Evolutionary conservation across 129 eudicot species (phyloP), one percentile per base, ranked within the genome.

Genomic region (Chrysanthemum lavandulifolium): DNA sequence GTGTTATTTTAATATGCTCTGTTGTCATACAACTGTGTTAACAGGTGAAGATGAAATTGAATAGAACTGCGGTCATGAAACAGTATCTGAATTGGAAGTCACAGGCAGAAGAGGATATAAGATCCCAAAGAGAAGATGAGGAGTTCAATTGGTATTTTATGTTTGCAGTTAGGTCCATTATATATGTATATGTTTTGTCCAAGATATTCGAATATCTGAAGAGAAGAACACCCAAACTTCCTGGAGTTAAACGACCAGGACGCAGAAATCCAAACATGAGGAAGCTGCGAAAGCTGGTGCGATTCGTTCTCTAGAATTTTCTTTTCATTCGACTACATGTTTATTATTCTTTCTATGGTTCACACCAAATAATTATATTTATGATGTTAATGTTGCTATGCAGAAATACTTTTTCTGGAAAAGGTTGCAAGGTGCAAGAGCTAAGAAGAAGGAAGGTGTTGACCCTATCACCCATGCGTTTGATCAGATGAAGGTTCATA

Each of bases 401-500:
- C 94, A 92, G 97, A 84, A 79, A 92, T 60, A 33, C 66, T 87
- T 84, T 77, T 71, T 83, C 72, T 76, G 64, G 59, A 80, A 72
- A 18, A 77, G 65, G 85, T 40, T 57, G 68, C 68, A 18, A 61
- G 81, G 69, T 66, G 79, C 79, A 60, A 79, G 13, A 82, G 75
- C 68, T n/a, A 92, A 74, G 81, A 83, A 71, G 80, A 83, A 76
- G 76, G 94, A 68, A 47, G 91, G 91, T 29, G 82, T 78, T 71
- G 96, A 92, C 86, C 98, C 98, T 51, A 85, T 92, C 53, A 92
- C 83, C 76, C 82, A 82, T 15, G 96, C 92, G 62, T 92, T 92
- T 78, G 96, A 92, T 76, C 76, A 73, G 77, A 92, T 92, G 98
- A 92, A 89, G 98, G 98, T 92, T 73, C 29, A 64, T 47, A 75